phyloP scores from a whole-genome alignment of 371 early-diverging fungal genomes.

The Lichtheimia ramosa region DNA sequence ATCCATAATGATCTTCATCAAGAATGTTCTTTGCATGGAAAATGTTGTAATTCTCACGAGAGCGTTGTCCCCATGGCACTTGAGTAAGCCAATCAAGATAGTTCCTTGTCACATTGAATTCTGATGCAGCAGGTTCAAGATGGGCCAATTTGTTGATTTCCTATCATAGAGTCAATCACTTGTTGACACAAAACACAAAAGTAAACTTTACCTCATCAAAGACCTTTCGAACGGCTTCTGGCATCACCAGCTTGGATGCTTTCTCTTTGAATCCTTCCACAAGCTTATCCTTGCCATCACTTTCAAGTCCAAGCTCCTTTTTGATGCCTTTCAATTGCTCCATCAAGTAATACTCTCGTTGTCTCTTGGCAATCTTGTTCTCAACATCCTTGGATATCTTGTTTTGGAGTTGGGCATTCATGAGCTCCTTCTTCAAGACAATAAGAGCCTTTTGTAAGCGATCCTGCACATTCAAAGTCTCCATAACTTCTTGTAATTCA shows the following conservation, averaged over 20 bases:
- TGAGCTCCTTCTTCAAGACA: slow-evolving; percentile 94
- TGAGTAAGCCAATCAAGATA: slow-evolving; percentile 97
- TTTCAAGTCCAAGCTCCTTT: slow-evolving; percentile 94
- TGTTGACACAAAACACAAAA: too few species aligned
- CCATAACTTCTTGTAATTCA: slow-evolving; percentile 93
- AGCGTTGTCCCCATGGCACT: slow-evolving; percentile 94
- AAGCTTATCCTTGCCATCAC: slow-evolving; percentile 96
- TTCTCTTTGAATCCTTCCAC: slow-evolving; percentile 90
- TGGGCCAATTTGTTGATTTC: slow-evolving; percentile 92
- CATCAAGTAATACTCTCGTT: slow-evolving; percentile 97
- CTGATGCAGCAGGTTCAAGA: slow-evolving; percentile 94
- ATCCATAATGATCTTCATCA: slow-evolving; percentile 98
- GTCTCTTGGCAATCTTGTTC: slow-evolving; percentile 91
- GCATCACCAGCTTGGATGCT: slow-evolving; percentile 83
- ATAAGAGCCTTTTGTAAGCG: slow-evolving; percentile 88
- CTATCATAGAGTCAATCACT: slow-evolving; percentile 33
- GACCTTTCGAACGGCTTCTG: slow-evolving; percentile 86
- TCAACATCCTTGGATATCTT: slow-evolving; percentile 96
- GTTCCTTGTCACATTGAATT: slow-evolving; percentile 96
- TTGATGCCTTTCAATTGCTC: slow-evolving; percentile 98
- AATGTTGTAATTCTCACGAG: slow-evolving; percentile 89
- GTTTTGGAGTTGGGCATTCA: slow-evolving; percentile 94
- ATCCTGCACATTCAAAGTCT: slow-evolving; percentile 85
- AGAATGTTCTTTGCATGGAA: slow-evolving; percentile 78
- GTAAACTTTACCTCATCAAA: slow-evolving; percentile 95